Conservation (phyloP, 78 protist genomes). For the Reticulomyxa filosa region DNA sequence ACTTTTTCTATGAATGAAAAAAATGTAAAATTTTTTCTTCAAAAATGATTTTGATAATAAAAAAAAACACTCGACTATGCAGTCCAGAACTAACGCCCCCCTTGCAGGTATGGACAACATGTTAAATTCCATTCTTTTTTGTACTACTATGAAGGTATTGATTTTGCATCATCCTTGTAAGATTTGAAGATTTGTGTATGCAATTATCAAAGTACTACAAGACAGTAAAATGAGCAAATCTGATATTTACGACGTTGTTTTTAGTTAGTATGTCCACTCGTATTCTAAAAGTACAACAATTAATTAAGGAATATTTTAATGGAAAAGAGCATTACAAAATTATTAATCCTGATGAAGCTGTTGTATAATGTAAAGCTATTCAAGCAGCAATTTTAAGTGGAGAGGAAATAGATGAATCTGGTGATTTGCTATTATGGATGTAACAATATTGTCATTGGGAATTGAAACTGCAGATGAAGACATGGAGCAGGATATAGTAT, state of each 20-base stretch:
- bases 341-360: conserved; percentile 99
- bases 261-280: conserved; percentile 97
- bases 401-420: conserved; percentile 43
- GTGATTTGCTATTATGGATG: conserved; percentile 60
- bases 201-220: conserved; percentile 57
- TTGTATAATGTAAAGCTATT: conserved; percentile 92
- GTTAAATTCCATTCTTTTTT: too few species aligned
- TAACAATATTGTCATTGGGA: conserved; percentile 82
- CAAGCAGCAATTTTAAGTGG: conserved; percentile 91
- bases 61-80: too few species aligned
- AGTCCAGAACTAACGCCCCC: too few species aligned
- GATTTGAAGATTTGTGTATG: too few species aligned
- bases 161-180: too few species aligned
- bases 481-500: too few species aligned
- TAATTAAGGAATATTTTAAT: conserved; percentile 81
- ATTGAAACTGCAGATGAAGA: conserved; percentile 91
- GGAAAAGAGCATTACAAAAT: conserved; percentile 90
- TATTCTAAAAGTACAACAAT: conserved; percentile 88
- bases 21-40: too few species aligned
- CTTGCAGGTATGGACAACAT: too few species aligned
- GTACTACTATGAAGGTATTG: too few species aligned
- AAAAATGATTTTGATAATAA: too few species aligned
- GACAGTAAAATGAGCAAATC: conserved; percentile 68
- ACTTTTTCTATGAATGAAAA: too few species aligned
- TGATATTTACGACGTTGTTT: conserved; percentile 82